Base-by-base conservation (phyloP, 176 grass and related monocot genomes). In the Lolium perenne region DNA sequence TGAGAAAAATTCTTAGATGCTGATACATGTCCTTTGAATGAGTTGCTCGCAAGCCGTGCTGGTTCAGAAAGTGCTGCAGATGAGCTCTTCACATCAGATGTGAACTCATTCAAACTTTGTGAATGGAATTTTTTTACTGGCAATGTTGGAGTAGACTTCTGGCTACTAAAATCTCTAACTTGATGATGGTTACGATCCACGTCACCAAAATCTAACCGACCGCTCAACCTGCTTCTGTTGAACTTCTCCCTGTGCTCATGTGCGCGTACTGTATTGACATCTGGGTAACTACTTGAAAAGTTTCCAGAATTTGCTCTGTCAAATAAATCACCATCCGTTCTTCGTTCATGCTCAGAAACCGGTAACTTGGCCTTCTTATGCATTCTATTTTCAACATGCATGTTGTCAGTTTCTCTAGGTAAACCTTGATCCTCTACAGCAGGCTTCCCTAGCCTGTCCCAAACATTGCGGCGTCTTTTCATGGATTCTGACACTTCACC, bases 401-500 rank as follows among this genome's bases (percentile, higher is more conserved):
- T 82, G 63, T 55, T 76, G 5, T 56, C 82, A 26, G 43, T 71
- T 74, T 81, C 88, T 81, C 75, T 73, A 69, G 50, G 11, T 83
- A 87, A 57, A 79, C 29, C 47, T 49, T 25, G 22, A 83, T 80
- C 78, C 69, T 87, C 84, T 71, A 29, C 32, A 17, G 73, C 54
- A 3, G 87, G 92, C 45, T 94, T 92, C 26, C 92, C 87, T 58
- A 94, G 87, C 82, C 92, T 94, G 75, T 94, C 92, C 89, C 89
- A 94, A 63, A 94, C 92, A 87, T 88, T 93, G 84, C 87, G 73
- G 70, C 78, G 92, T 55, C 78, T 72, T 73, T 72, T 61, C 18
- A 73, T 87, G 80, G 85, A 75, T 29, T 83, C 85, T 78, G 82
- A 5, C 20, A 64, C 78, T 83, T 74, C 61, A 63, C 46, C 77